Evolutionary conservation across 2,329 filamentous ascomycete genomes (phyloP).

Genomic region (Penicillium sp.): DNA sequence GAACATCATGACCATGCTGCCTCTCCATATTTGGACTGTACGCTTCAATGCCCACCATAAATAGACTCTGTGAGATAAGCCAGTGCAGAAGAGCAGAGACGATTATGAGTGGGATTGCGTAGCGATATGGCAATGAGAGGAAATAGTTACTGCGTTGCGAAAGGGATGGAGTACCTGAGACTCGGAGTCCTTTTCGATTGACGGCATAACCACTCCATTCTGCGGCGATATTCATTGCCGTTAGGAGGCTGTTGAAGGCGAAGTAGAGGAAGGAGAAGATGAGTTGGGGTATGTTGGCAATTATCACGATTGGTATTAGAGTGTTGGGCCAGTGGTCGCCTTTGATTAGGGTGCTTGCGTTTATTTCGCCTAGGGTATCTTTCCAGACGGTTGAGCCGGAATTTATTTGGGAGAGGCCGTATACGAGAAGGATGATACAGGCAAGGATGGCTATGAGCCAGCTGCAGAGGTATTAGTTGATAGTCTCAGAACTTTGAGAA

Average conservation of each 20-base stretch:
- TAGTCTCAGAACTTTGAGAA: too few species aligned
- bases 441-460: too few species aligned
- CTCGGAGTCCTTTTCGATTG: constrained; percentile 47
- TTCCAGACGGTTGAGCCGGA: too few species aligned
- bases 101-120: constrained; percentile 17
- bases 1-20: not conserved
- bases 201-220: constrained; percentile 54
- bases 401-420: too few species aligned
- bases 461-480: too few species aligned
- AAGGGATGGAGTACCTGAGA: constrained; percentile 42
- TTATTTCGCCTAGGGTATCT: constrained; percentile 5
- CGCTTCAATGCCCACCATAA: constrained; percentile 41
- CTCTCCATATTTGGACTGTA: constrained; percentile 16
- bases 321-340: constrained; percentile 2
- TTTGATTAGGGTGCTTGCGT: constrained; percentile 7
- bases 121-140: constrained; percentile 52
- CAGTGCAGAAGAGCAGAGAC: constrained; percentile 44
- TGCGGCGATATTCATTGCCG: constrained; percentile 50
- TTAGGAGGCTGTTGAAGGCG: constrained; percentile 43
- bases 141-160: constrained; percentile 51
- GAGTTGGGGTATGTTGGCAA: constrained; percentile 43
- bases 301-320: constrained; percentile 19
- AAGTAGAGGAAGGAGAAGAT: constrained; percentile 43
- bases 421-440: too few species aligned
- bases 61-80: constrained; percentile 51